Conservation (phyloP, 345 rosid genomes). For the Rhodamnia argentea region DNA sequence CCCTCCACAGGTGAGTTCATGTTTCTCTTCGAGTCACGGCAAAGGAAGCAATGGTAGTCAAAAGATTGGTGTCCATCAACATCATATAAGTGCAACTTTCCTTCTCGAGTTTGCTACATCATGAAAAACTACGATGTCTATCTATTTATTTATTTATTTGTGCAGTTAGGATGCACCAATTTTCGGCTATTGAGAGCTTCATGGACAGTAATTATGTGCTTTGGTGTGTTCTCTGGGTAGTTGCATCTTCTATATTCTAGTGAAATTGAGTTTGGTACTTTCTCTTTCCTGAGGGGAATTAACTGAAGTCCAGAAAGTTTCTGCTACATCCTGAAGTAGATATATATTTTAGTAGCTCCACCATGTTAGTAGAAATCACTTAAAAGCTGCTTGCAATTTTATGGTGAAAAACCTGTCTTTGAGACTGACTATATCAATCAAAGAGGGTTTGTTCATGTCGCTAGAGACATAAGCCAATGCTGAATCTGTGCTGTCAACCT, state of each 20-base stretch:
- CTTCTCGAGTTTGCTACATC: neutral
- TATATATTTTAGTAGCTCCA: neutral
- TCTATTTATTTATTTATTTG: neutral
- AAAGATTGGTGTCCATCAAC: neutral
- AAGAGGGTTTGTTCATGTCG: neutral
- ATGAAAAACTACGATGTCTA: neutral
- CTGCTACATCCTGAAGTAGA: neutral
- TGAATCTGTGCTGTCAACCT: neutral
- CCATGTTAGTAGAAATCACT: neutral
- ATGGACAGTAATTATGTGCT: neutral
- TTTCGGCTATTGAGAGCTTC: neutral
- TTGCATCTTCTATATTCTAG: neutral
- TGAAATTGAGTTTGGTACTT: neutral
- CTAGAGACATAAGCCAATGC: neutral
- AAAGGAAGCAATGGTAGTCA: neutral
- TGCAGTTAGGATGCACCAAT: neutral
- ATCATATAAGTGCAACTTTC: neutral
- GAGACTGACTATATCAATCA: neutral
- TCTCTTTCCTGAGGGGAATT: neutral
- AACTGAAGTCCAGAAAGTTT: neutral
- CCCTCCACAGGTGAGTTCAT: conserved; percentile 26
- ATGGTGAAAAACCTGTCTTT: neutral
- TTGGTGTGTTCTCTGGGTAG: neutral
- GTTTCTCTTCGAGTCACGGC: neutral
- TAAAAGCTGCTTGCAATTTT: neutral